A percentile compares a stretch with the other conserved stretches of the same genome.
Conservation (phyloP, 2,329 filamentous ascomycete genomes). For the Sarocladium strictum region DNA sequence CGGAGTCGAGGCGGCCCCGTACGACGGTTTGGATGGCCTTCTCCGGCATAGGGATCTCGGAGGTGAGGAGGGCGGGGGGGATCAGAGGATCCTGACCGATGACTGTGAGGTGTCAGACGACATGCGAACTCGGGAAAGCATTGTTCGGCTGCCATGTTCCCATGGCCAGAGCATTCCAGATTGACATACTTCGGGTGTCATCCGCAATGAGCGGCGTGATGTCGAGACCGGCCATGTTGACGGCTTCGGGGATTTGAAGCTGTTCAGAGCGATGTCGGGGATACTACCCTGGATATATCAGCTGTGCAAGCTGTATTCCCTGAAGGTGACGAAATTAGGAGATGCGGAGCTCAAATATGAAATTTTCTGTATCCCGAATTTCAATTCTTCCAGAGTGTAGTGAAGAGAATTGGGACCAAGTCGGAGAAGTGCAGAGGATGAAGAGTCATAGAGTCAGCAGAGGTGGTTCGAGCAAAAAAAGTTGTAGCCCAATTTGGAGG, state of each 20-base stretch:
- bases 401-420: not conserved
- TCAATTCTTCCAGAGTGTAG: not conserved
- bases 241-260: conserved; percentile 7
- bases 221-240: conserved; percentile 28
- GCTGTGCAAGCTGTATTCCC: not conserved
- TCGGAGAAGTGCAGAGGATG: not conserved
- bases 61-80: conserved; percentile 77
- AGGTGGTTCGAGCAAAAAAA: conserved; percentile 8
- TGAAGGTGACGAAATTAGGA: not conserved
- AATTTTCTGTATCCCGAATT: not conserved
- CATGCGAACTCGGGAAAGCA: not conserved
- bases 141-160: not conserved
- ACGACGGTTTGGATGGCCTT: conserved; percentile 62
- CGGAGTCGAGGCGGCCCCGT: conserved; percentile 61
- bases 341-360: not conserved
- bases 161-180: conserved; percentile 15
- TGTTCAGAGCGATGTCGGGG: conserved; percentile 8
- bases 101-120: conserved; percentile 47
- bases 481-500: conserved; percentile 3
- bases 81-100: conserved; percentile 92
- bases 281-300: conserved; percentile 1
- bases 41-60: conserved; percentile 70
- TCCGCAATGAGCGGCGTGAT: conserved; percentile 27
- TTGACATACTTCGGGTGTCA: conserved; percentile 31
- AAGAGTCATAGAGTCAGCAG: not conserved